phyloP scores from a whole-genome alignment of 495 filamentous ascomycete species.

The Penicillium nucicola region DNA sequence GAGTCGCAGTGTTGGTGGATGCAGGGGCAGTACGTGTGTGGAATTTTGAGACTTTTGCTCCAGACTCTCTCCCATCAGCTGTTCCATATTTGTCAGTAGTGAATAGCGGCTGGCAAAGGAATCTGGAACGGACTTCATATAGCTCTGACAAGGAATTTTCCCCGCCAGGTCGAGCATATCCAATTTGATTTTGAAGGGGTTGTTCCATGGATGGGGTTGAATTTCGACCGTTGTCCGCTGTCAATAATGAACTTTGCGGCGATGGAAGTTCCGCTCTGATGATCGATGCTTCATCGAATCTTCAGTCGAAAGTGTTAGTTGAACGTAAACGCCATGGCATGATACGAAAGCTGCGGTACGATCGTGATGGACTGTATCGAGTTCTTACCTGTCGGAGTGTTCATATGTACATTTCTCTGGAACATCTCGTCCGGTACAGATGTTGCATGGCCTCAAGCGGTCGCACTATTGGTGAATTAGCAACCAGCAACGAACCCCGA shows the following conservation, averaged over 20 bases:
- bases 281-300: not conserved
- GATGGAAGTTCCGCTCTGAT: not conserved
- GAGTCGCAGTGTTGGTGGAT: not conserved
- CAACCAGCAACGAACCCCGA: not conserved
- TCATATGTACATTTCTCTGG: slow-evolving; percentile 1
- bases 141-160: not conserved
- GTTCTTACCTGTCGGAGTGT: not conserved
- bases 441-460: slow-evolving; percentile 3
- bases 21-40: not conserved
- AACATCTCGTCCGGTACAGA: not conserved
- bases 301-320: not conserved
- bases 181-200: not conserved
- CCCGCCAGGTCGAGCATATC: not conserved
- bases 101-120: too few species aligned
- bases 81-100: not conserved
- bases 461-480: slow-evolving; percentile 1
- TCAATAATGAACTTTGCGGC: not conserved
- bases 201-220: not conserved
- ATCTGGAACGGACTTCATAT: not conserved
- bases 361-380: not conserved
- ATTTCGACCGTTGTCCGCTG: not conserved
- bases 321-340: not conserved
- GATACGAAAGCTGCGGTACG: not conserved
- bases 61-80: not conserved
- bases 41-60: not conserved